phyloP scores from a whole-genome alignment of 2,329 filamentous ascomycete genomes.

The Aspergillus pseudotamarii region DNA sequence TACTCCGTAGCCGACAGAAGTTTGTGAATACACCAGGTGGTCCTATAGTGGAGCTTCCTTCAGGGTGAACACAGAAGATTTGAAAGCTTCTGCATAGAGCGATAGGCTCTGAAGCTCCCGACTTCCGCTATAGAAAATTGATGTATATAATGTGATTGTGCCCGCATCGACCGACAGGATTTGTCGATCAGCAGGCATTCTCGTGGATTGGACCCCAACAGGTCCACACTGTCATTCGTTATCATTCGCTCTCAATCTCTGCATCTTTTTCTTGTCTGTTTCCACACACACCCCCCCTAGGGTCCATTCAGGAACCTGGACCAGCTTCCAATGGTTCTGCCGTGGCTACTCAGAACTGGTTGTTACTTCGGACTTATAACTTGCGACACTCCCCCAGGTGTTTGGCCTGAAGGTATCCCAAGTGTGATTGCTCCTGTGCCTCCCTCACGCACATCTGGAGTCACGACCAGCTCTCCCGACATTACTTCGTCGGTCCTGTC shows the following conservation, averaged over 20 bases:
- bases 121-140: slow-evolving; percentile 1
- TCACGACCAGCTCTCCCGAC: slow-evolving; percentile 15
- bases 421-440: slow-evolving; percentile 26
- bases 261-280: slow-evolving; percentile 14
- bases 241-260: slow-evolving; percentile 12
- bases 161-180: background rate
- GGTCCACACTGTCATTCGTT: slow-evolving; percentile 19
- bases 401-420: slow-evolving; percentile 28
- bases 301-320: slow-evolving; percentile 15
- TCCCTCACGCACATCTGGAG: slow-evolving; percentile 14
- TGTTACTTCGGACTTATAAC: slow-evolving; percentile 38
- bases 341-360: slow-evolving; percentile 26
- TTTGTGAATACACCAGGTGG: background rate
- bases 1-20: background rate
- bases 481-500: slow-evolving; percentile 12
- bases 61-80: background rate
- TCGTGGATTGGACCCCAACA: slow-evolving; percentile 6
- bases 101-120: slow-evolving; percentile 4
- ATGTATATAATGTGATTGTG: slow-evolving; percentile 9
- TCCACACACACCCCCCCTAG: slow-evolving; percentile 12
- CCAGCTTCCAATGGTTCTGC: slow-evolving; percentile 26
- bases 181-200: slow-evolving; percentile 9
- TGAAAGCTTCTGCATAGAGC: background rate
- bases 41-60: background rate
- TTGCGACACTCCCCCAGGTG: slow-evolving; percentile 32